Evolutionary conservation across 2,329 filamentous ascomycete species (phyloP).

Genomic region (Apiospora pterosperma): DNA sequence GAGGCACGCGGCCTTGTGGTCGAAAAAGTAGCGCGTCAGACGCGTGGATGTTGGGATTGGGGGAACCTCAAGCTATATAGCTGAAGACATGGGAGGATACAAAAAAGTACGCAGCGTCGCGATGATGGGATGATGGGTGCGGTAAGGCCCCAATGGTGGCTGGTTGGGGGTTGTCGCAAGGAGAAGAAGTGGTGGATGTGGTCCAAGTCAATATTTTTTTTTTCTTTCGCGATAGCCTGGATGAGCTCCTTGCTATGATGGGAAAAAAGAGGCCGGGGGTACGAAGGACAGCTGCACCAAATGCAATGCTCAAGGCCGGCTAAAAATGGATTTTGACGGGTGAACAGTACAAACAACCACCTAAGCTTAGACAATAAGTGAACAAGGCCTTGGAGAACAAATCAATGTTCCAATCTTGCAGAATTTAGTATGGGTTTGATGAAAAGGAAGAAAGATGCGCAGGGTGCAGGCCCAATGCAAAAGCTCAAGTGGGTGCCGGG

Average conservation of each 20-base stretch:
- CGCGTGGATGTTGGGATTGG: conserved; percentile 8
- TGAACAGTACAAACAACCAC: not conserved
- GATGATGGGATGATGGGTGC: not conserved
- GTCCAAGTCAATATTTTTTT: conserved; percentile 2
- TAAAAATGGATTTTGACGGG: not conserved
- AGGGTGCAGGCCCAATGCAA: not conserved
- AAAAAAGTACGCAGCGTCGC: not conserved
- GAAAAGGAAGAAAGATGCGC: conserved; percentile 1
- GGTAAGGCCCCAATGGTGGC: not conserved
- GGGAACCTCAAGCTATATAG: conserved; percentile 6
- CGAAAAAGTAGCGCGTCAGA: conserved; percentile 10
- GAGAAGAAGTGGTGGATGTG: not conserved
- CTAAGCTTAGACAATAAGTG: not conserved
- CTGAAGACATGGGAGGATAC: conserved; percentile 10
- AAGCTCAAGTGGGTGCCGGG: conserved; percentile 1
- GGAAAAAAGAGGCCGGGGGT: conserved; percentile 2
- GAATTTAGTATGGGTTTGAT: not conserved
- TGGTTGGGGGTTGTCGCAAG: conserved; percentile 1
- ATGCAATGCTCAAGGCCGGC: not conserved
- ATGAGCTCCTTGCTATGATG: not conserved
- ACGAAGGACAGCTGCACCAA: not conserved
- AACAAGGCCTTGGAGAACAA: not conserved
- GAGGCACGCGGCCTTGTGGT: not conserved
- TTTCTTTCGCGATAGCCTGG: not conserved
- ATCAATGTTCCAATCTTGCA: not conserved